phyloP scores from a whole-genome alignment of 306 rosid genomes.

The Quercus mongolica region DNA sequence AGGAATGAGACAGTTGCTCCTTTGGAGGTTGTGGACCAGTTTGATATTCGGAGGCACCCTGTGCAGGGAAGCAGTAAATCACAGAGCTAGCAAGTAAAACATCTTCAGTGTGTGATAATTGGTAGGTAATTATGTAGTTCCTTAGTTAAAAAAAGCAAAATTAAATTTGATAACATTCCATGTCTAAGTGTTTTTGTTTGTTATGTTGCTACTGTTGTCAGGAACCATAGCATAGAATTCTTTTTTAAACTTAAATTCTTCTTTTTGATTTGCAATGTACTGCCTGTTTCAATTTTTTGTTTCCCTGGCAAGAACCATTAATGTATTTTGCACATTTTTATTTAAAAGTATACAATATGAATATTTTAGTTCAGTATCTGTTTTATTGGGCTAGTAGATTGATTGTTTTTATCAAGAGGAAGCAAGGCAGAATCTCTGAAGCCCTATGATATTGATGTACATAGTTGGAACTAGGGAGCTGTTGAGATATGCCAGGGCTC shows the following conservation, averaged over 20 bases:
- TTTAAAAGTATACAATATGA: not conserved
- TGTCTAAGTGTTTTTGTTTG: not conserved
- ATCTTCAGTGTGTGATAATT: not conserved
- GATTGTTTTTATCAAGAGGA: not conserved
- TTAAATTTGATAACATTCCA: not conserved
- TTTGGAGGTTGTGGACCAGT: conserved; percentile 36
- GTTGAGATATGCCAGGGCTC: not conserved
- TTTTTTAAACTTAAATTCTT: not conserved
- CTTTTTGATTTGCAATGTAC: not conserved
- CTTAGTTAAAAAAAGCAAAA: not conserved
- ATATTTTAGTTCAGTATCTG: not conserved
- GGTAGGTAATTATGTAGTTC: not conserved
- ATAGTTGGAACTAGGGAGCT: not conserved
- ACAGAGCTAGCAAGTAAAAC: conserved; percentile 25
- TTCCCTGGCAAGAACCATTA: not conserved
- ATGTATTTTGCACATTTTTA: too few relatives aligned
- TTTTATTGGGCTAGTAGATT: not conserved
- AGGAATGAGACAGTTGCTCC: conserved; percentile 53
- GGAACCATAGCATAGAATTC: not conserved
- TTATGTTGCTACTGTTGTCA: not conserved
- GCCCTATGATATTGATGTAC: not conserved
- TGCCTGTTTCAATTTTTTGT: not conserved
- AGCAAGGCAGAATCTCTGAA: not conserved
- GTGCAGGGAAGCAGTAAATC: conserved; percentile 14
- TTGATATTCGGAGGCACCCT: conserved; percentile 40